Evolutionary conservation across 225 moss, liverwort and hornwort species (phyloP).

Genomic region (Climacium dendroides): DNA sequence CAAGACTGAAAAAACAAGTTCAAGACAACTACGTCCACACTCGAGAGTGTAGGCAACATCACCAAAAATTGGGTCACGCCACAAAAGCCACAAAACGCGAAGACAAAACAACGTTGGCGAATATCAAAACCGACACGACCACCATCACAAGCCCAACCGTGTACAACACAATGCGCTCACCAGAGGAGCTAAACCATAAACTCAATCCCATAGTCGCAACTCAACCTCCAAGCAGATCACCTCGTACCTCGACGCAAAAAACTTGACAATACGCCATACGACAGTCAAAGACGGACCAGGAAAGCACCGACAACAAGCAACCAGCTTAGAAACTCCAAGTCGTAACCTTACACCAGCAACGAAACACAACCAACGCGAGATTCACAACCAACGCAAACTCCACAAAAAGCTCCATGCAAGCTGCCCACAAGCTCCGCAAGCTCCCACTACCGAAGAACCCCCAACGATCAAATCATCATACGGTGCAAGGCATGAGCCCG

Average conservation of each 20-base stretch:
- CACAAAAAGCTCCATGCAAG: not conserved
- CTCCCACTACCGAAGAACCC: not conserved
- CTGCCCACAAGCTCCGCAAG: not conserved
- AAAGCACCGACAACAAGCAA: not conserved
- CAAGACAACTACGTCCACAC: not conserved
- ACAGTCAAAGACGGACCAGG: not conserved
- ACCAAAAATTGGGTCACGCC: not conserved
- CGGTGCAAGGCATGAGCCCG: not conserved
- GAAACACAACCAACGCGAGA: not conserved
- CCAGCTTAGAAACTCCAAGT: not conserved
- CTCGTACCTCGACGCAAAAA: not conserved
- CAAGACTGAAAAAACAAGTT: not conserved
- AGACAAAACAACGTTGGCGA: not conserved
- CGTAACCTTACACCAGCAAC: not conserved
- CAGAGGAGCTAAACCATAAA: no score
- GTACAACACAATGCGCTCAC: not conserved
- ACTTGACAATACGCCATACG: not conserved
- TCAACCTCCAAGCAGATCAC: not conserved
- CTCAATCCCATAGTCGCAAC: not conserved
- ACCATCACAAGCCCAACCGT: not conserved
- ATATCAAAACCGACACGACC: not conserved
- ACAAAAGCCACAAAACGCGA: not conserved
- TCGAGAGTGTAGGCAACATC: not conserved
- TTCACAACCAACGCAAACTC: not conserved
- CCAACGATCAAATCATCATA: not conserved